Conservation (phyloP, 208 protist genomes). For the Crithidia expoeki region DNA sequence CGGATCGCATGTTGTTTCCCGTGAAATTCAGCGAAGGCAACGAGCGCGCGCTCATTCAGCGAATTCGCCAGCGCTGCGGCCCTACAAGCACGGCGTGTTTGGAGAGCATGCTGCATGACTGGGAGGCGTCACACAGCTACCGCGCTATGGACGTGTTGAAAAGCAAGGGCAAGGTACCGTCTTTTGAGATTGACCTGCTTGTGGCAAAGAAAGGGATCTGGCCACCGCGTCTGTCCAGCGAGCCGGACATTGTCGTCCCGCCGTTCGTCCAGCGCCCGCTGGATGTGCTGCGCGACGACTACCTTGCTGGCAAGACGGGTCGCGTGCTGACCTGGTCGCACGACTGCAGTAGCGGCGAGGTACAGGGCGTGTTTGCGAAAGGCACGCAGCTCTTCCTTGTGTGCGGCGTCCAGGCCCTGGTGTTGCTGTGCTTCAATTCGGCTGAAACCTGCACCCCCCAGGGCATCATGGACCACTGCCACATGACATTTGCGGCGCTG, state of each 20-base stretch:
- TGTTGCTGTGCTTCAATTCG: constrained; percentile 82
- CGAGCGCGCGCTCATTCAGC: constrained; percentile 75
- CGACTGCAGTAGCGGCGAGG: constrained; percentile 73
- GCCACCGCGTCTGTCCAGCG: constrained; percentile 49
- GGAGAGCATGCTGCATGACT: constrained; percentile 89
- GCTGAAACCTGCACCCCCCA: constrained; percentile 34
- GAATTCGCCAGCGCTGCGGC: constrained; percentile 71
- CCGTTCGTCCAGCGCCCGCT: constrained; percentile 50
- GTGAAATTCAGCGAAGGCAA: constrained; percentile 56
- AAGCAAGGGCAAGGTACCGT: constrained; percentile 23
- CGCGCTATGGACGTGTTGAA: constrained; percentile 50
- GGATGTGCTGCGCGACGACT: constrained; percentile 54
- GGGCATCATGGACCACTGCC: constrained; percentile 25
- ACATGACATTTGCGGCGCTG: constrained; percentile 23
- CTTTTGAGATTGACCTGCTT: constrained; percentile 59
- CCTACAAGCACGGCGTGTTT: constrained; percentile 74
- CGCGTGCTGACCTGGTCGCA: constrained; percentile 83
- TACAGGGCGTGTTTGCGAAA: constrained; percentile 56
- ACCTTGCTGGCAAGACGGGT: constrained; percentile 64
- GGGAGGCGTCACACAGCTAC: constrained; percentile 56
- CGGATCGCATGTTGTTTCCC: constrained; percentile 79
- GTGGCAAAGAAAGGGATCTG: constrained; percentile 88
- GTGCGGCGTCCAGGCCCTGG: constrained; percentile 69
- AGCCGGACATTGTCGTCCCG: constrained; percentile 38
- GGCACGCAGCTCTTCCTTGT: constrained; percentile 55